A percentile compares a stretch with the other conserved stretches of the same genome.
Evolutionary conservation across 2,329 filamentous ascomycete genomes (phyloP).

Genomic region (Lithohypha guttulata): DNA sequence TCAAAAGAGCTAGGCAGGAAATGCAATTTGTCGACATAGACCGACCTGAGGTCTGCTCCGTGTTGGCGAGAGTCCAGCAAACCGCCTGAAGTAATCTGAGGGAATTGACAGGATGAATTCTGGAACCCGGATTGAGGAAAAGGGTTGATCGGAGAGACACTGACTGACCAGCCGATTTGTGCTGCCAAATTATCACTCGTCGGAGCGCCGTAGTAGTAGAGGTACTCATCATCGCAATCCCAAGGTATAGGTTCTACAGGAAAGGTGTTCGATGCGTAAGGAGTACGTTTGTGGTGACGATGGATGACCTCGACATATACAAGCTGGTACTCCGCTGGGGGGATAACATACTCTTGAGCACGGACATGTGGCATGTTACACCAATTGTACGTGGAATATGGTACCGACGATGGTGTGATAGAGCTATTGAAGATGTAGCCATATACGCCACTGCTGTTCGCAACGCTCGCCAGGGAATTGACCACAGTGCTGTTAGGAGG

Average conservation of each 20-base stretch:
- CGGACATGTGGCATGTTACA: slow-evolving; percentile 86
- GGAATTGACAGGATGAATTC: slow-evolving; percentile 65
- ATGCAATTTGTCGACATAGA: slow-evolving; percentile 58
- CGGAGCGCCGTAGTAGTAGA: slow-evolving; percentile 59
- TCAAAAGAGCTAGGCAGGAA: slow-evolving; percentile 51
- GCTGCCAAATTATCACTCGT: slow-evolving; percentile 37
- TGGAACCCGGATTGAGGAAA: slow-evolving; percentile 54
- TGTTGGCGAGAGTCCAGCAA: slow-evolving; percentile 66
- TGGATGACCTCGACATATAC: slow-evolving; percentile 72
- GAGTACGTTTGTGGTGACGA: slow-evolving; percentile 74
- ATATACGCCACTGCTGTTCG: slow-evolving; percentile 53
- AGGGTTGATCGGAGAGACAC: slow-evolving; percentile 53
- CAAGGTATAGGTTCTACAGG: slow-evolving; percentile 61
- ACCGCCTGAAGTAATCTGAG: slow-evolving; percentile 63
- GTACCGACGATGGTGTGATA: slow-evolving; percentile 38
- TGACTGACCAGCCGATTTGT: slow-evolving; percentile 55
- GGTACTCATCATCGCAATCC: slow-evolving; percentile 59
- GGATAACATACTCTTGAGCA: slow-evolving; percentile 49
- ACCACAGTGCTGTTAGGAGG: slow-evolving; percentile 45
- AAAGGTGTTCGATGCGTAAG: slow-evolving; percentile 67
- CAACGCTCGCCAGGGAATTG: slow-evolving; percentile 50
- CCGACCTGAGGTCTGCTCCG: slow-evolving; percentile 63
- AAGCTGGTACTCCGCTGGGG: slow-evolving; percentile 49
- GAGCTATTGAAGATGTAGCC: slow-evolving; percentile 67
- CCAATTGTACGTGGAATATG: slow-evolving; percentile 62